These are phyloP conservation scores for Ascobolus immersus DNA, from an alignment of 495 filamentous ascomycete species.

Conservation along the genomic window DNA sequence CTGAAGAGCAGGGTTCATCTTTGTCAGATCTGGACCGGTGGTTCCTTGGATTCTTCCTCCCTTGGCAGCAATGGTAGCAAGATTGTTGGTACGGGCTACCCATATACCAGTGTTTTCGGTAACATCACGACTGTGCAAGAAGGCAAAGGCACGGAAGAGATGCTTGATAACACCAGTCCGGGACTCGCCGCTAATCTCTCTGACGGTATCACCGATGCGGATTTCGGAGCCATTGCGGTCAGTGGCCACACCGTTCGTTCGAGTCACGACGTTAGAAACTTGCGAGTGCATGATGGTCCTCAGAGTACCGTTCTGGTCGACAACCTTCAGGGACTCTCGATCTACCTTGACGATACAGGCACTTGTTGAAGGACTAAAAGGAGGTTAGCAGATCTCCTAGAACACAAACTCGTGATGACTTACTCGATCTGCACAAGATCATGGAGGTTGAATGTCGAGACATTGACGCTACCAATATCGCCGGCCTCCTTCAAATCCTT, in stretches of 20 bases:
- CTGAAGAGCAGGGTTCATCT: slow-evolving; percentile 82
- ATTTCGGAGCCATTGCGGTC: slow-evolving; percentile 89
- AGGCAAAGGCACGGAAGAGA: slow-evolving; percentile 71
- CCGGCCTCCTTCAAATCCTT: slow-evolving; percentile 83
- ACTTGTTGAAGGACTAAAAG: slow-evolving; percentile 46
- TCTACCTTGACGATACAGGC: slow-evolving; percentile 87
- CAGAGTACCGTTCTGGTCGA: slow-evolving; percentile 70
- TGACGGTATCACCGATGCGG: slow-evolving; percentile 67
- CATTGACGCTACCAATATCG: slow-evolving; percentile 53
- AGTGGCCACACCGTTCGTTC: slow-evolving; percentile 64
- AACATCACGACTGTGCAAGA: slow-evolving; percentile 59
- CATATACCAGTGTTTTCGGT: slow-evolving; percentile 75
- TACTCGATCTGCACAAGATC: slow-evolving; percentile 87
- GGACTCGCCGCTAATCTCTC: slow-evolving; percentile 64
- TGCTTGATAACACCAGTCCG: slow-evolving; percentile 71
- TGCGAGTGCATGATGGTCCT: slow-evolving; percentile 69
- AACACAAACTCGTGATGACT: slow-evolving; percentile 12
- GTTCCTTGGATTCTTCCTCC: slow-evolving; percentile 41
- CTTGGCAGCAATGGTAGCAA: slow-evolving; percentile 73
- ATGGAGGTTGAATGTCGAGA: slow-evolving; percentile 68
- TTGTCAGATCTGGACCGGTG: slow-evolving; percentile 44
- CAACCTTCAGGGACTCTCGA: slow-evolving; percentile 62
- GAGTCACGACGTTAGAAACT: slow-evolving; percentile 62
- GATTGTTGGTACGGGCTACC: slow-evolving; percentile 60
- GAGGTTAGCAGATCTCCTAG: slow-evolving; percentile 16